A percentile compares a stretch with the other conserved stretches of the same genome.
These are phyloP conservation scores for Blastomyces percursus DNA, from an alignment of 2,329 filamentous ascomycete species.

Conservation along the genomic window DNA sequence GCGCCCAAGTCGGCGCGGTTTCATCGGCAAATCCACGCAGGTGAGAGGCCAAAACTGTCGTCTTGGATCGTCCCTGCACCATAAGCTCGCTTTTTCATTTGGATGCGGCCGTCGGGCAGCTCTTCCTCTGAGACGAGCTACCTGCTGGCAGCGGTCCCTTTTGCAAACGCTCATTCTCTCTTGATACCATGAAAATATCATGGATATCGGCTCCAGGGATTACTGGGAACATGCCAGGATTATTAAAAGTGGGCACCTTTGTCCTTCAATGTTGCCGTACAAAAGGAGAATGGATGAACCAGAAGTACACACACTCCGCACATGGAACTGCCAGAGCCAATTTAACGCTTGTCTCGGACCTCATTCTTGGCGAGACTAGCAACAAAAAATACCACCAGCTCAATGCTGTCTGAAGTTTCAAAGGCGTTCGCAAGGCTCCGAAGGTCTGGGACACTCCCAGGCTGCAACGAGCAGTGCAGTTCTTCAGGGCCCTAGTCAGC, in stretches of 20 bases:
- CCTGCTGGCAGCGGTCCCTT: neutral
- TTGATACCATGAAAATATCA: neutral
- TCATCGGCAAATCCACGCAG: neutral
- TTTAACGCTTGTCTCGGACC: neutral
- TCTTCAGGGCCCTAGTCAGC: neutral
- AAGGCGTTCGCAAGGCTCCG: neutral
- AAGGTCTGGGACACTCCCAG: neutral
- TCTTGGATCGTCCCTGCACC: neutral
- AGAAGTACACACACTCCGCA: neutral
- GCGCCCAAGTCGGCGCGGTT: neutral
- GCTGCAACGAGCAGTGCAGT: neutral
- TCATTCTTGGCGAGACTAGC: neutral
- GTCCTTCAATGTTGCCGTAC: neutral
- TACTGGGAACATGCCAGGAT: neutral
- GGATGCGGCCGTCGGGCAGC: neutral
- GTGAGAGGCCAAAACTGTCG: neutral
- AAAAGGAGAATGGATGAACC: neutral
- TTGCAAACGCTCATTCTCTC: neutral
- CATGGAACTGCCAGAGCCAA: neutral
- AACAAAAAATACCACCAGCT: neutral
- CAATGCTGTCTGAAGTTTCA: neutral
- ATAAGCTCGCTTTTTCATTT: neutral
- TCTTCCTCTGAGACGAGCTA: neutral
- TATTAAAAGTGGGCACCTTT: neutral
- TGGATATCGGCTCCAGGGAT: too few relatives aligned